Base-by-base conservation (phyloP, 2,329 filamentous ascomycete species). In the Fusarium palustre region DNA sequence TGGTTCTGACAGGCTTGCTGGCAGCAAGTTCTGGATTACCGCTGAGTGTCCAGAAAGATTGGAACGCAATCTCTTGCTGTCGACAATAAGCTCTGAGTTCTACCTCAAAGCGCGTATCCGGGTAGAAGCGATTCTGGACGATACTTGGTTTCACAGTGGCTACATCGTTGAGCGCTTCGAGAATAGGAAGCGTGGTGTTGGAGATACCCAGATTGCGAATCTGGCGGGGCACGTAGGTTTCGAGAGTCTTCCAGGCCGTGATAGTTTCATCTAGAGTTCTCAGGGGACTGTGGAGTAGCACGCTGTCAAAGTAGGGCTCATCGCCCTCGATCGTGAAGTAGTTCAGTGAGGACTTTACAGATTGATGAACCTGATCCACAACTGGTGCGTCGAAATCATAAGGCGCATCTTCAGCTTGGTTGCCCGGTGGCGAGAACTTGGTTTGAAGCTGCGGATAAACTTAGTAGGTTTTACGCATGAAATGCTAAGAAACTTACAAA, bases 121-220 rank as follows among this genome's bases (percentile, higher is more conserved):
- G 78, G 74, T 90, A 87, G 79, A 96, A 93, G 3, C 91, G 86
- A 74, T 96, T 95, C 79, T 96, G 92, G 7, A 94, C 89, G 3
- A 94, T 85, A 2, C 85, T 82, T 1, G 83, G 83, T 63, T 79
- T 81, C 42, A 82, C 64, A 0, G 72, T 79, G 5, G 82, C 81
- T 20, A 79, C 72, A 2, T 81, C 74, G 61, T 84, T 82, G 1
- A 94, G 79, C 7, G 79, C 78, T 54, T 84, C 76, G 1, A 96
- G 82, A 3, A 87, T 78, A 0, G 82, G 76, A 3, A 91, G 79
- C n/a, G 83, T 81, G n/a, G 87, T 86, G 77, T 96, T 96, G 55
- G 91, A 93, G 57, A 96, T 90, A 41, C 93, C 93, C 10, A 96
- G 82, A 31, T 87, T 83, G 41, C 88, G 88, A 66, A 94, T 88